These are phyloP conservation scores for Ogataea hybrid DNA, from an alignment of 1,139 yeast species.

Conservation along the genomic window DNA sequence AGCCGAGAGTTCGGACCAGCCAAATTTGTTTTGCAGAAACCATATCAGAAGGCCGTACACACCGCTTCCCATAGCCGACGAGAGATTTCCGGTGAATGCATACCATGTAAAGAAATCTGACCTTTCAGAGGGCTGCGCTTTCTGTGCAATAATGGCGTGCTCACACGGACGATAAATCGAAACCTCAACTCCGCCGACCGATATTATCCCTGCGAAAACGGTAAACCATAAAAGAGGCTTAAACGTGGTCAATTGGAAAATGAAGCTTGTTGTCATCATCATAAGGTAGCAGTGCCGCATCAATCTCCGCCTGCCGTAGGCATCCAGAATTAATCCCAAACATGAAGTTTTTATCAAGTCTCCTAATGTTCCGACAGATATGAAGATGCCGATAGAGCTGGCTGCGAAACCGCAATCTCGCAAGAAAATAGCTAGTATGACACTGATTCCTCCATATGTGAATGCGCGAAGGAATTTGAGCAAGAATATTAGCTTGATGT, in stretches of 20 bases:
- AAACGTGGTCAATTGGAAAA: conserved; percentile 31
- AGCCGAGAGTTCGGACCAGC: conserved; percentile 30
- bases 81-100: conserved; percentile 38
- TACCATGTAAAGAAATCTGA: conserved; percentile 46
- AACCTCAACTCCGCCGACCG: conserved; percentile 45
- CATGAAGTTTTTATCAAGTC: conserved; percentile 39
- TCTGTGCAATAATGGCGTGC: conserved; percentile 40
- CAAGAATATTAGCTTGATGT: conserved; percentile 19
- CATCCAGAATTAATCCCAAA: conserved; percentile 37
- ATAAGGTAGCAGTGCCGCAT: conserved; percentile 33
- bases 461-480: conserved; percentile 21
- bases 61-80: conserved; percentile 40
- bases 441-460: conserved; percentile 43
- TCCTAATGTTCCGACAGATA: conserved; percentile 40
- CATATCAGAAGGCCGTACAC: conserved; percentile 36
- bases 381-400: conserved; percentile 38
- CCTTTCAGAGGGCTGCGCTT: conserved; percentile 33
- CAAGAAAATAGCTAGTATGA: conserved; percentile 40
- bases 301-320: conserved; percentile 36
- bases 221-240: conserved; percentile 30
- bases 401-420: conserved; percentile 36
- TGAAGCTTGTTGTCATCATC: conserved; percentile 37
- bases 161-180: conserved; percentile 45
- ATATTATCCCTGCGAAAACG: conserved; percentile 38
- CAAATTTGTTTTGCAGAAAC: conserved; percentile 23